phyloP scores from a whole-genome alignment of 306 rosid species.

The Trifolium repens region DNA sequence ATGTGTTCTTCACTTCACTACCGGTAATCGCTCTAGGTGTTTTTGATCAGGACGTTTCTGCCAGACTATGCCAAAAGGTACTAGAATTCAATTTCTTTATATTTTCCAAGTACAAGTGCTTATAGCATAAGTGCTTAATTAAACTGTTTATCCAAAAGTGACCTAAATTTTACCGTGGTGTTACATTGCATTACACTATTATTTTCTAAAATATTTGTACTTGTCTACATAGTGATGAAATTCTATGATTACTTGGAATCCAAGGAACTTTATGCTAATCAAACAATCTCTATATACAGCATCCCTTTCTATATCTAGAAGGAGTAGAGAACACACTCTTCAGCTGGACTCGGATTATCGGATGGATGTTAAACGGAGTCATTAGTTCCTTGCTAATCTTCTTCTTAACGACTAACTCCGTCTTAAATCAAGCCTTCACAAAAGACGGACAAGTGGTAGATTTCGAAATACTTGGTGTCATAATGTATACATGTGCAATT shows the following conservation, averaged over 20 bases:
- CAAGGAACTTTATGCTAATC: slow-evolving; percentile 22
- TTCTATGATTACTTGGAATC: neutral
- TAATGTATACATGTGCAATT: slow-evolving; percentile 75
- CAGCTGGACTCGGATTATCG: slow-evolving; percentile 79
- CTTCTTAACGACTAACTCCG: slow-evolving; percentile 67
- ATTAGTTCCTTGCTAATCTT: slow-evolving; percentile 72
- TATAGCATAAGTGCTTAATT: neutral
- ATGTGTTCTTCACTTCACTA: slow-evolving; percentile 92
- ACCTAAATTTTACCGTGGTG: neutral
- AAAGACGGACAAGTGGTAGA: slow-evolving; percentile 73
- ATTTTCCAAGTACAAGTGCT: neutral
- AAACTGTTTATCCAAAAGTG: neutral
- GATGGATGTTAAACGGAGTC: slow-evolving; percentile 83
- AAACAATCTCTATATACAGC: slow-evolving; percentile 48
- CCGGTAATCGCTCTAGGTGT: slow-evolving; percentile 91
- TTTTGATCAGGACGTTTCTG: slow-evolving; percentile 93
- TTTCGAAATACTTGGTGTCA: slow-evolving; percentile 70
- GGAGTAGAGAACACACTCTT: slow-evolving; percentile 81
- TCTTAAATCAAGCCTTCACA: slow-evolving; percentile 65
- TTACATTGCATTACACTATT: neutral
- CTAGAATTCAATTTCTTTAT: slow-evolving; percentile 13
- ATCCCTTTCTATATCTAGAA: slow-evolving; percentile 70
- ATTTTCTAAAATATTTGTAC: neutral
- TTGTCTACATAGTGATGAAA: neutral
- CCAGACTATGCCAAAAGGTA: slow-evolving; percentile 82